Conservation (phyloP, 2,329 filamentous ascomycete species). For the Exophiala viscosa region DNA sequence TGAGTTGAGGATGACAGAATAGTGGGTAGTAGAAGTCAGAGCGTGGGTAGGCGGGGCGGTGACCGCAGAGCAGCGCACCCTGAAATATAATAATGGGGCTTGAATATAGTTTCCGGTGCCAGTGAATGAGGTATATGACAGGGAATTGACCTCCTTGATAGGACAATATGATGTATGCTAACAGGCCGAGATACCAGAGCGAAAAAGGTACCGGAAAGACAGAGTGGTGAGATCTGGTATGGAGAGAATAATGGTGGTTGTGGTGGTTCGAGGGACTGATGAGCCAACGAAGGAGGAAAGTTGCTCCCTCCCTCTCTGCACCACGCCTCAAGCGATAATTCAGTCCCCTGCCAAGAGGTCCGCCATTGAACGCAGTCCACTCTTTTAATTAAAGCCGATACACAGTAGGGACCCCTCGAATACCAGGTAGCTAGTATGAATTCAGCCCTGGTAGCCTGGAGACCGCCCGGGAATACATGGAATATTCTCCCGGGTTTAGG, state of each 20-base stretch:
- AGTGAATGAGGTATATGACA: not conserved
- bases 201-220: too few species aligned
- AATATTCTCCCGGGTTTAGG: not conserved
- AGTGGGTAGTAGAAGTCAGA: slow-evolving; percentile 2
- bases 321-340: not conserved
- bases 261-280: not conserved
- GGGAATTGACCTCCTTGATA: not conserved
- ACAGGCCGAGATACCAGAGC: too few species aligned
- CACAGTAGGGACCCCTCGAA: too few species aligned
- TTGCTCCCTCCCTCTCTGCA: not conserved
- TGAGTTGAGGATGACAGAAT: slow-evolving; percentile 6
- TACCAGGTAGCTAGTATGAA: not conserved
- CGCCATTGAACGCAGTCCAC: not conserved
- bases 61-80: not conserved
- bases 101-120: not conserved
- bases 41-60: slow-evolving; percentile 7
- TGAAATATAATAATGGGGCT: not conserved
- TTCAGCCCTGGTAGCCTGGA: not conserved
- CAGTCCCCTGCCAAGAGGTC: not conserved
- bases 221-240: too few species aligned
- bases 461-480: not conserved
- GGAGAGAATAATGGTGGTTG: too few species aligned
- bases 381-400: not conserved
- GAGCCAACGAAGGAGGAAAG: not conserved
- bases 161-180: not conserved